Evolutionary conservation across 495 filamentous ascomycete genomes (phyloP), one percentile per base, ranked within the genome.

Genomic region (Penicillium cosmopolitanum): DNA sequence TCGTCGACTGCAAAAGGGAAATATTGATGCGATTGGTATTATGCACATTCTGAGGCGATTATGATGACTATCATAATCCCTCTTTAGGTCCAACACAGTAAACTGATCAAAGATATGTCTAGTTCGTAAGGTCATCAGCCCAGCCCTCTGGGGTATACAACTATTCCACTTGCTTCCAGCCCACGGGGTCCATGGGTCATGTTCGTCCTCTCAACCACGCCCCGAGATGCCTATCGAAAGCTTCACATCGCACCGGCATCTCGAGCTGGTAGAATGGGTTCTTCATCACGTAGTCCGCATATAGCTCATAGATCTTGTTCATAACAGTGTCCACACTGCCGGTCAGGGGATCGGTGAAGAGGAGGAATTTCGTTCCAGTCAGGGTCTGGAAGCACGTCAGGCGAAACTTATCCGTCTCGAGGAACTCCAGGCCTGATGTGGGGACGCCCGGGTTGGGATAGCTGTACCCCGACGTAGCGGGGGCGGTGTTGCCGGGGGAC

Each of bases 231-330:
- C 95, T 80, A 67, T 98, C 95, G 76, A 96, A 98, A 54, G 88
- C 87, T 73, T 98, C 95, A 76, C 93, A 96, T 59, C 95, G 80
- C 42, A 98, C 85, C 51, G 95, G 95, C 95, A 98, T 98, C 80
- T 98, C 95, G 31, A 94, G 80, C 71, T 93, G 90, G 75, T 98
- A 98, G 69, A 98, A 98, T 10, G 96, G 96, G 75, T 98, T 98
- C 82, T 98, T 98, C 92, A 96, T 97, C 65, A 98, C 95, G 74
- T 89, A 97, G 76, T 98, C 96, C 34, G 90, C 85, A 76, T 97
- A 98, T 51, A 98, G 77, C 73, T 98, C 95, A 75, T 98, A 98
- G 51, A 97, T 85, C 70, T 85, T 89, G 64, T 83, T 81, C 66
- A 95, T 85, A 40, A 94, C 86, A 9, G 82, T 77, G 65, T 97